Conservation (phyloP, 345 rosid species). For the Salix purpurea region DNA sequence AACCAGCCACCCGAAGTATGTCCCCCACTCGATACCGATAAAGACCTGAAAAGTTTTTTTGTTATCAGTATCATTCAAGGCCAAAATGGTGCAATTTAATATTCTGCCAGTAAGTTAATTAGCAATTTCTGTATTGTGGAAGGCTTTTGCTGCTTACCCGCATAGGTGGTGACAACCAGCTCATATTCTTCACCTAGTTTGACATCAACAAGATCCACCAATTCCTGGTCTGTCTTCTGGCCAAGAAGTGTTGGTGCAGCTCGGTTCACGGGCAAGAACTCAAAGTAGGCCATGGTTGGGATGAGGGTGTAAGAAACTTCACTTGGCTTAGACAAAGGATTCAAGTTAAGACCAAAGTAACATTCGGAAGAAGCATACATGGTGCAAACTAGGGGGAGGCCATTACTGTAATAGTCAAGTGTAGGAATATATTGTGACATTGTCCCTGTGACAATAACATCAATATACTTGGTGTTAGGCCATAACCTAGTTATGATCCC, state of each 20-base stretch:
- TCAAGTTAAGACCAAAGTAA: conserved; percentile 21
- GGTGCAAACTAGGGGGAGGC: conserved; percentile 18
- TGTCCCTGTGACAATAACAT: conserved; percentile 18
- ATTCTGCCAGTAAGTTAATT: background rate
- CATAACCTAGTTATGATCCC: conserved; percentile 28
- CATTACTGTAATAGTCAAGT: conserved; percentile 13
- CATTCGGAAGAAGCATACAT: conserved; percentile 20
- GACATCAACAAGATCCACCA: conserved; percentile 6
- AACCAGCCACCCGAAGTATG: conserved; percentile 8
- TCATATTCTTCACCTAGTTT: background rate
- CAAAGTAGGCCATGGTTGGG: conserved; percentile 31
- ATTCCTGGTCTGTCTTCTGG: conserved; percentile 1
- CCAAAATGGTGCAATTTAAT: background rate
- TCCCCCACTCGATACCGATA: conserved; percentile 26
- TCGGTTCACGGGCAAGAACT: conserved; percentile 17
- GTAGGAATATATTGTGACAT: conserved; percentile 20
- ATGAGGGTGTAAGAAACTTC: conserved; percentile 25
- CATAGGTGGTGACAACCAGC: conserved; percentile 21
- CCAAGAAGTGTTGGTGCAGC: background rate
- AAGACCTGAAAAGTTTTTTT: conserved; percentile 4
- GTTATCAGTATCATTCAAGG: background rate
- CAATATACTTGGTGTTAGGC: conserved; percentile 28
- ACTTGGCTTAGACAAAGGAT: conserved; percentile 17
- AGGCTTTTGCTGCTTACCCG: conserved; percentile 11
- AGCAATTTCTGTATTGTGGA: background rate